These are phyloP conservation scores for Aspergillus tubingensis DNA, from an alignment of 2,329 filamentous ascomycete species.

Conservation along the genomic window DNA sequence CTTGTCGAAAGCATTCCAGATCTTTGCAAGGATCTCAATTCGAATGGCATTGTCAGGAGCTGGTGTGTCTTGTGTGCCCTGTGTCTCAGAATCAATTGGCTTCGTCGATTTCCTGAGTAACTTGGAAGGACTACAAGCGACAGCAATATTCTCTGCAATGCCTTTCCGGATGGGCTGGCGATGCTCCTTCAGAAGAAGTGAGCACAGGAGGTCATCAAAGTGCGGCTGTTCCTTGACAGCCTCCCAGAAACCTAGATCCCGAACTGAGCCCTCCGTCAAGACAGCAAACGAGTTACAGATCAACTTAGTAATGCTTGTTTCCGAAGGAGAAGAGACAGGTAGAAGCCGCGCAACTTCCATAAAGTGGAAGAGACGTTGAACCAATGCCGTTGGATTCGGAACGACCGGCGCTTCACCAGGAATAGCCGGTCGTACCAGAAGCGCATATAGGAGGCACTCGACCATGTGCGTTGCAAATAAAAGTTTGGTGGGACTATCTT, in stretches of 20 bases:
- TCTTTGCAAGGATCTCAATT: slow-evolving; percentile 44
- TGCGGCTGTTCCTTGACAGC: slow-evolving; percentile 42
- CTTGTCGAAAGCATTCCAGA: slow-evolving; percentile 48
- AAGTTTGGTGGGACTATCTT: slow-evolving; percentile 49
- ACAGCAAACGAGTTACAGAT: slow-evolving; percentile 50
- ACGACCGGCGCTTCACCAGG: slow-evolving; percentile 32
- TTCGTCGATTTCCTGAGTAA: slow-evolving; percentile 31
- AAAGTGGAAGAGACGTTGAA: slow-evolving; percentile 38
- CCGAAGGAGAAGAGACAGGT: slow-evolving; percentile 16
- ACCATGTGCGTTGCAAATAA: slow-evolving; percentile 58
- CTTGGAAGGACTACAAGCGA: slow-evolving; percentile 38
- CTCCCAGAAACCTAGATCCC: slow-evolving; percentile 50
- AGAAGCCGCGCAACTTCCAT: slow-evolving; percentile 31
- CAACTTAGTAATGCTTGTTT: slow-evolving; percentile 34
- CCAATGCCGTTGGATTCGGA: slow-evolving; percentile 39
- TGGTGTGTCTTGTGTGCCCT: slow-evolving; percentile 13
- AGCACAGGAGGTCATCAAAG: slow-evolving; percentile 42
- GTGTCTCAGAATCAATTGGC: slow-evolving; percentile 17
- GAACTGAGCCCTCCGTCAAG: slow-evolving; percentile 52
- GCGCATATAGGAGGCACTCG: slow-evolving; percentile 57
- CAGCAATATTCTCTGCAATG: slow-evolving; percentile 41
- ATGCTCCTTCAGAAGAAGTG: slow-evolving; percentile 49
- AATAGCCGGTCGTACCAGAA: slow-evolving; percentile 44
- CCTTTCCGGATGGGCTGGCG: slow-evolving; percentile 42
- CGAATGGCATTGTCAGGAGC: slow-evolving; percentile 31